phyloP scores from a whole-genome alignment of 441 rosid species.

The Biscutella laevigata region DNA sequence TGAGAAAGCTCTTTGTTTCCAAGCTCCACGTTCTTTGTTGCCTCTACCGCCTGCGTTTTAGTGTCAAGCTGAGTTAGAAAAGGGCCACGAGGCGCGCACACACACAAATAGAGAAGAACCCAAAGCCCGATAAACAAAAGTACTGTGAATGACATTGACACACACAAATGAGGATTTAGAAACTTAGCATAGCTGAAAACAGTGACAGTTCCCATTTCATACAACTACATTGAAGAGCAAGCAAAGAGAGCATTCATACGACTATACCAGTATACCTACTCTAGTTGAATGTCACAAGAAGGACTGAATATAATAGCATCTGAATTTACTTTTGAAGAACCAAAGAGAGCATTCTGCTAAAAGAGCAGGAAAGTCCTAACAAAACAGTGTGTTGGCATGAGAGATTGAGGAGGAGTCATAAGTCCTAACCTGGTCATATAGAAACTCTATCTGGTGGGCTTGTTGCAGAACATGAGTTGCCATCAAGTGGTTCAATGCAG shows the following conservation, averaged over 20 bases:
- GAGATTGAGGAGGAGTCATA: neutral
- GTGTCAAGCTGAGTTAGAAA: slow-evolving; percentile 15
- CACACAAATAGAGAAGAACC: neutral
- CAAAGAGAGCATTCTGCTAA: neutral
- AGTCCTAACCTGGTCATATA: slow-evolving; percentile 71
- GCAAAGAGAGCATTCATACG: too few relatives aligned
- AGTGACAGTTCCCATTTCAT: neutral
- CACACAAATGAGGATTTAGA: neutral
- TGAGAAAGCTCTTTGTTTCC: slow-evolving; percentile 48
- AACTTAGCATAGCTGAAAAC: slow-evolving; percentile 12
- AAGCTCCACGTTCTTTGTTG: slow-evolving; percentile 40
- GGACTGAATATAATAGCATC: neutral
- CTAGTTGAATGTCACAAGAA: neutral
- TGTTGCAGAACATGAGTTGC: slow-evolving; percentile 91
- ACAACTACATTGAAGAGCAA: neutral
- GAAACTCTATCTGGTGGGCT: slow-evolving; percentile 76
- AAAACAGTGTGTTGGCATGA: neutral
- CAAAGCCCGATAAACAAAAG: neutral
- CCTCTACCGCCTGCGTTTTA: slow-evolving; percentile 36
- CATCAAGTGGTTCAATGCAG: slow-evolving; percentile 89
- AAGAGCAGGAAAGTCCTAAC: neutral
- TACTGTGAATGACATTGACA: slow-evolving; percentile 7
- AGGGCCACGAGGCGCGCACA: neutral
- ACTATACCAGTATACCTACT: too few relatives aligned
- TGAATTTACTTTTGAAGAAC: neutral